Evolutionary conservation across 2,329 filamentous ascomycete genomes (phyloP), one percentile per base, ranked within the genome.

Genomic region (Exophiala spinifera): DNA sequence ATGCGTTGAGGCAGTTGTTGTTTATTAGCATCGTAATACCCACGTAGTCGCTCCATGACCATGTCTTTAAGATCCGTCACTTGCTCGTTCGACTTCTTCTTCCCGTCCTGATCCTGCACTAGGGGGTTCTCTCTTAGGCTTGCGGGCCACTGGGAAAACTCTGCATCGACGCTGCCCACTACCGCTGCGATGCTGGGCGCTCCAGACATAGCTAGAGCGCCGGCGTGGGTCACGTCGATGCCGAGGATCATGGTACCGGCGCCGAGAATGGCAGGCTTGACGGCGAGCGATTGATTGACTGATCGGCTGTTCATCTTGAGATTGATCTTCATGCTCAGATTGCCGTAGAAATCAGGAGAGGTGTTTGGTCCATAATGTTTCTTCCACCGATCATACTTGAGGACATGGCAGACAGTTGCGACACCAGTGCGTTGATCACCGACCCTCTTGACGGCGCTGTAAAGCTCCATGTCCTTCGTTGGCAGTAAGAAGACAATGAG

Each of bases 141-240:
- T 0, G 85, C 86, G 0, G 89, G 89, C 83, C 88, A 96, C 65
- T 95, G 90, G 0, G 78, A 84, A 23, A 95, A 79, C 1, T 81
- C 68, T 1, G 71, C 69, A 66, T 95, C 87, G 4, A 87, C 69
- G 43, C 86, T 95, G 1, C 89, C 84, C 4, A 96, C 91, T 49
- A 96, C 81, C 0, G 84, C 89, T 2, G 90, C 90, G 50, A 95
- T 79, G 67, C 88, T 94, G 1, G 89, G 89, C n/a, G 55, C 46
- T 0, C 69, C 70, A 1, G 76, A 71, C 0, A 76, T 68, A 2
- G 79, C 84, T 0, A 81, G 82, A 0, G 83, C 80, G 17, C 89
- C 91, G 0, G 91, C 91, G 64, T 96, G 91, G 0, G 90, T 95
- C 1, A 96, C 90, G 65, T 96, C 91, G 61, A 94, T 86, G 0